Percentiles rank a stretch among this genome's conserved stretches.
Evolutionary conservation across 2,329 filamentous ascomycete genomes (phyloP).

Genomic region (Aspergillus sp.): DNA sequence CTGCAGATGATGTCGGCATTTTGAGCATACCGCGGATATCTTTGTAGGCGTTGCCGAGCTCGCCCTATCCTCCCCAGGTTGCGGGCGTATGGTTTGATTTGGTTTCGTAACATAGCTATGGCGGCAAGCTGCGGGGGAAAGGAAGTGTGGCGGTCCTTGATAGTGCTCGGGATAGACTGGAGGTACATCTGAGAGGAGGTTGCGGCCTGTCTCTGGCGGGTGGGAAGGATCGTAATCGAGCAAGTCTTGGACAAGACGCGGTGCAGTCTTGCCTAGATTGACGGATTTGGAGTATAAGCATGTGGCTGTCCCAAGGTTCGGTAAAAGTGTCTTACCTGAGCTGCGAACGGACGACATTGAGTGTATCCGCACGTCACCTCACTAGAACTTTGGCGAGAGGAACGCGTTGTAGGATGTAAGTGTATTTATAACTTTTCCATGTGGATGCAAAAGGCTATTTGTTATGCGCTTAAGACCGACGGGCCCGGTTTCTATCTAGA

Average conservation of each 20-base stretch:
- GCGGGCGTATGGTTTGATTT: conserved; percentile 57
- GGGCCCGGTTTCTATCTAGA: conserved; percentile 4
- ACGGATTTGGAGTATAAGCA: conserved; percentile 5
- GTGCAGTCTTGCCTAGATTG: conserved; percentile 55
- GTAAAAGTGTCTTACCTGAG: conserved; percentile 36
- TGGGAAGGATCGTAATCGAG: conserved; percentile 51
- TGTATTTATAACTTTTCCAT: conserved; percentile 18
- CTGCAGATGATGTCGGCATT: conserved; percentile 66
- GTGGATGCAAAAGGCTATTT: background rate
- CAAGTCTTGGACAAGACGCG: conserved; percentile 53
- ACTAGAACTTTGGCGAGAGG: conserved; percentile 21
- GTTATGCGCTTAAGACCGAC: background rate
- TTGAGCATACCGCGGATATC: conserved; percentile 64
- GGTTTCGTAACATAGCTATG: conserved; percentile 64
- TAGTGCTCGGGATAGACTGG: conserved; percentile 52
- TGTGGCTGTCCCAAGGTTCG: background rate
- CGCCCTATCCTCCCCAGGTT: conserved; percentile 44
- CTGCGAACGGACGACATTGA: conserved; percentile 40
- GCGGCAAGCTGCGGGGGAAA: conserved; percentile 55
- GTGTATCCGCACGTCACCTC: conserved; percentile 24
- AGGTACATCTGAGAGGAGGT: conserved; percentile 63
- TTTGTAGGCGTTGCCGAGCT: conserved; percentile 56
- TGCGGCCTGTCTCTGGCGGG: conserved; percentile 50
- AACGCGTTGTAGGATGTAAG: conserved; percentile 12
- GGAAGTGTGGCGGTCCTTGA: conserved; percentile 39